These are phyloP conservation scores for Rhizoclosmatium sp. DNA, from an alignment of 192 early-diverging fungal species.

Conservation along the genomic window DNA sequence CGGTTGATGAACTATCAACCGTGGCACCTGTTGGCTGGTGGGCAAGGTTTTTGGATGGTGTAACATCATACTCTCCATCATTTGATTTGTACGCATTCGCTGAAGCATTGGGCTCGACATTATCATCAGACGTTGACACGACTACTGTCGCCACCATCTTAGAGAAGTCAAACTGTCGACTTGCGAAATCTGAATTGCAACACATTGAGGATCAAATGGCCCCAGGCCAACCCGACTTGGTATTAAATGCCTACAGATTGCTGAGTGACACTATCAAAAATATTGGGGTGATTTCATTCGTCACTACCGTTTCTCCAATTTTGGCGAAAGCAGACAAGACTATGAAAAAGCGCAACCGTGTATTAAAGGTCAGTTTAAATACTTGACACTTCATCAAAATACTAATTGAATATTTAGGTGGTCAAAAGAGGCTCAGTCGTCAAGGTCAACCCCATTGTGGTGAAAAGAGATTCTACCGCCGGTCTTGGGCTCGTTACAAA, in stretches of 20 bases:
- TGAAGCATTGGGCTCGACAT: neutral
- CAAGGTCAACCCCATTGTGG: neutral
- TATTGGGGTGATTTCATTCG: conserved; percentile 3
- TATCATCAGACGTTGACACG: neutral
- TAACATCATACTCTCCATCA: neutral
- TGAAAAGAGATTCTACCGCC: neutral
- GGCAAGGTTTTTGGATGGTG: conserved; percentile 18
- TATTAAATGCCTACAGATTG: neutral
- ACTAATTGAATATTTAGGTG: neutral
- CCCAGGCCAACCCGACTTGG: neutral
- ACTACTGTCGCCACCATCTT: neutral
- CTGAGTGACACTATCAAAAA: conserved; percentile 5
- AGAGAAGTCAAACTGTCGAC: neutral
- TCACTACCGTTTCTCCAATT: conserved; percentile 23
- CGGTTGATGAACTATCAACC: neutral
- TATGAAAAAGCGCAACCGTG: conserved; percentile 3
- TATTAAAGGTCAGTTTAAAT: neutral
- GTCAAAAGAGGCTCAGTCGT: neutral
- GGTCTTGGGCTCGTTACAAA: neutral
- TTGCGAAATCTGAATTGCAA: conserved; percentile 8
- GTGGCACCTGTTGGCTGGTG: conserved; percentile 25
- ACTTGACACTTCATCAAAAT: neutral
- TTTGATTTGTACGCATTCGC: conserved; percentile 21
- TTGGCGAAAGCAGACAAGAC: conserved; percentile 22
- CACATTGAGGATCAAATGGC: neutral